Conservation (phyloP, 208 protist species). For the Wallacemonas sp. region DNA sequence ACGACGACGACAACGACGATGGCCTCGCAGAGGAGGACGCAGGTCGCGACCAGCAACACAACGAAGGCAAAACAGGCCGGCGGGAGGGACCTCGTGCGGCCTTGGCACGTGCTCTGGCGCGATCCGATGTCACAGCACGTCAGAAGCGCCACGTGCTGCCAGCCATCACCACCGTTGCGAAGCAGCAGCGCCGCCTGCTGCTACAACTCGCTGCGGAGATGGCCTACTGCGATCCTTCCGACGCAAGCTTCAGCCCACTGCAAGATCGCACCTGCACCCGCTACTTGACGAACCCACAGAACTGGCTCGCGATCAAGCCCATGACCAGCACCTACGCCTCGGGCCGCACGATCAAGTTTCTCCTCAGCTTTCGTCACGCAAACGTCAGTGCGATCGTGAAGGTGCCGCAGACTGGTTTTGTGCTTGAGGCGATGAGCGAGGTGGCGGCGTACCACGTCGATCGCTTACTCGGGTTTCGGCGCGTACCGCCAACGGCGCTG, state of each 20-base stretch:
- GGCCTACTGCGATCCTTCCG: conserved; percentile 31
- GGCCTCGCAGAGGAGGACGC: no score
- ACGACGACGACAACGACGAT: no score
- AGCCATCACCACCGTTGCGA: background rate
- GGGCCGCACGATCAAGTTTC: conserved; percentile 46
- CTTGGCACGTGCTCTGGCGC: no score
- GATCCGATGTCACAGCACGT: no score
- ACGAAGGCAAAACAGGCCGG: no score
- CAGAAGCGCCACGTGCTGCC: no score
- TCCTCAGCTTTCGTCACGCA: conserved; percentile 30
- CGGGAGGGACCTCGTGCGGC: no score
- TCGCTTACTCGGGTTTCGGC: conserved; percentile 33
- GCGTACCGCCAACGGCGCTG: conserved; percentile 42
- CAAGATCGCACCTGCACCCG: conserved; percentile 32
- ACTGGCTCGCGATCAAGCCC: conserved; percentile 46
- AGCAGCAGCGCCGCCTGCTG: background rate
- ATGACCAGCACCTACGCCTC: conserved; percentile 27
- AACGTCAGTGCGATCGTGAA: conserved; percentile 47
- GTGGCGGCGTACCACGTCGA: conserved; percentile 41
- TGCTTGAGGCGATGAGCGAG: conserved; percentile 36
- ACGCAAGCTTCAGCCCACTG: conserved; percentile 29
- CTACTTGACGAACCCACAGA: conserved; percentile 32
- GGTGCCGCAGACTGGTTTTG: conserved; percentile 37
- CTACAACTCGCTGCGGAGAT: background rate
- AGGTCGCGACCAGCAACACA: no score